Base-by-base conservation (phyloP, 1,284 basidiomycete genomes). In the Ganoderma boninense region DNA sequence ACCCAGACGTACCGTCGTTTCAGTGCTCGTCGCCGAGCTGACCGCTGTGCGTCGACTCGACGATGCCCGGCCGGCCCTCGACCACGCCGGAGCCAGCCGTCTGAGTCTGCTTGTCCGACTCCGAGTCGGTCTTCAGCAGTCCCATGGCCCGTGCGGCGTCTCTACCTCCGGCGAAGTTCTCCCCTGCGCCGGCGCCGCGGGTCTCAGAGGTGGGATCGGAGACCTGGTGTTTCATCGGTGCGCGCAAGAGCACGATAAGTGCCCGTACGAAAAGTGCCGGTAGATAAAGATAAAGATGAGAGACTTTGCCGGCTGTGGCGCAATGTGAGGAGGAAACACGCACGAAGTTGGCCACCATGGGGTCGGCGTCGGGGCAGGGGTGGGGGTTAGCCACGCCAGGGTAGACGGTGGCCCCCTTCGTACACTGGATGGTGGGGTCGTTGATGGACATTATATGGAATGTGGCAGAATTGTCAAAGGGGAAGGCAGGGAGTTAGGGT, bases 21-120 rank as follows among this genome's bases (percentile, higher is more conserved):
- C 84, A 84, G 69, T 82, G 81, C 67, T 87, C 82, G 71, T 82
- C 83, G 71, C 82, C 83, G 70, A 88, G 77, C 20, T 86, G 87
- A 69, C 86, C 86, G 67, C 88, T 86, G 70, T 87, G 81, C 18
- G 85, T 79, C 38, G 81, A 77, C 77, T 89, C 87, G 73, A 89
- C 87, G 73, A 88, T 86, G 20, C 87, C 86, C 8, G 87, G 85
- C 14, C 83, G 82, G n/a, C 82, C 84, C 76, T 89, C 87, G 62
- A 86, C 78, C 61, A 87, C 85, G 43, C 85, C 78, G 62, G 86
- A 85, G 43, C 85, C 85, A 1, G 85, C 82, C 4, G n/a, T n/a
- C n/a, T n/a, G n/a, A n/a, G 81, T 79, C 68, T 82, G n/a, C 20
- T 8, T 18, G 44, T n/a, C n/a, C n/a, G n/a, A n/a, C n/a, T 18